These are phyloP conservation scores for Paecilomyces niveus DNA, from an alignment of 2,329 filamentous ascomycete genomes.

Conservation along the genomic window DNA sequence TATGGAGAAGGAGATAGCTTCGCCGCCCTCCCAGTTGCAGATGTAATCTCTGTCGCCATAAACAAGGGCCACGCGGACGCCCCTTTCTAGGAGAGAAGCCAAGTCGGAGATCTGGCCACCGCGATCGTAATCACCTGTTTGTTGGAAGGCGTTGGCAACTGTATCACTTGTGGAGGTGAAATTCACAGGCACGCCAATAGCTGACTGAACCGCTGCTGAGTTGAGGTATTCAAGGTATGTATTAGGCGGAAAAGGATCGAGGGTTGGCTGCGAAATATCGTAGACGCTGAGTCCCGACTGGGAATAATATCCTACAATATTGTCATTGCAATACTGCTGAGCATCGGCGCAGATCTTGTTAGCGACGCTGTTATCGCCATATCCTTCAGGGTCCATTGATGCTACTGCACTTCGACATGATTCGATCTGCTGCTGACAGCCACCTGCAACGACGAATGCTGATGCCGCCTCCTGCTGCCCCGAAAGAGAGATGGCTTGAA, in stretches of 20 bases:
- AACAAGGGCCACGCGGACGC: slow-evolving; percentile 39
- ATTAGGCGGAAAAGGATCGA: slow-evolving; percentile 52
- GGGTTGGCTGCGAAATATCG: slow-evolving; percentile 50
- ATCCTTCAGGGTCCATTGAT: slow-evolving; percentile 12
- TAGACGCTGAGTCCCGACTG: slow-evolving; percentile 38
- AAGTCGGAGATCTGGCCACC: slow-evolving; percentile 15
- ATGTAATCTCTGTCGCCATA: slow-evolving; percentile 29
- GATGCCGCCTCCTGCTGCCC: slow-evolving; percentile 33
- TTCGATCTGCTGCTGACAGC: slow-evolving; percentile 15
- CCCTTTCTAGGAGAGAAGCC: slow-evolving; percentile 24
- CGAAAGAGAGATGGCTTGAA: slow-evolving; percentile 28
- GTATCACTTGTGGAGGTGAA: slow-evolving; percentile 28
- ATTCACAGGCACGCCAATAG: slow-evolving; percentile 48
- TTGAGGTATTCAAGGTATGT: slow-evolving; percentile 56
- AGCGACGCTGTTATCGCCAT: slow-evolving; percentile 11
- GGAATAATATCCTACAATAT: slow-evolving; percentile 34
- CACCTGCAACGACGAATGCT: slow-evolving; percentile 13
- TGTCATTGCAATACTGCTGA: slow-evolving; percentile 22
- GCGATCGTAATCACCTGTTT: slow-evolving; percentile 17
- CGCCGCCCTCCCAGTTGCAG: slow-evolving; percentile 39
- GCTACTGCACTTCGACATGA: slow-evolving; percentile 13
- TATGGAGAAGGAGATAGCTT: slow-evolving; percentile 41
- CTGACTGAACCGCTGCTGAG: slow-evolving; percentile 45
- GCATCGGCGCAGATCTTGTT: slow-evolving; percentile 19
- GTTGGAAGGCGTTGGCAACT: slow-evolving; percentile 19